Evolutionary conservation across 2,329 filamentous ascomycete species (phyloP).

Genomic region (Sclerotinia sclerotiorum): DNA sequence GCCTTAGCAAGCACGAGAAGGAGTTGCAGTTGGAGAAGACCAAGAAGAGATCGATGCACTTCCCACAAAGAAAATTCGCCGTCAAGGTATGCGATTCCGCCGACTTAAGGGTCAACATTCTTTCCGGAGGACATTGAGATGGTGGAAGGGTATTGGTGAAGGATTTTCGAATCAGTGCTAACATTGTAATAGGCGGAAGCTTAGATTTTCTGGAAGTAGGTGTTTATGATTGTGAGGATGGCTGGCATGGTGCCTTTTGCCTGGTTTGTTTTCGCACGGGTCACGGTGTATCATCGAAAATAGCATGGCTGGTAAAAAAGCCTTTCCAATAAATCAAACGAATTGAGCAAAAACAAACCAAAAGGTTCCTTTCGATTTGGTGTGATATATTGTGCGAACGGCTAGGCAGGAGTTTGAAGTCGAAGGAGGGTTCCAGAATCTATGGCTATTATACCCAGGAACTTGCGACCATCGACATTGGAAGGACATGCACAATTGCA

Average conservation of each 20-base stretch:
- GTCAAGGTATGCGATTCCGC: slow-evolving; percentile 67
- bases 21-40: slow-evolving; percentile 85
- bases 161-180: slow-evolving; percentile 23
- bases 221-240: slow-evolving; percentile 32
- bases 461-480: slow-evolving; percentile 5
- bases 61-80: slow-evolving; percentile 98
- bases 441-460: slow-evolving; percentile 4
- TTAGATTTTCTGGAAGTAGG: slow-evolving; percentile 34
- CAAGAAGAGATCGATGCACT: slow-evolving; percentile 94
- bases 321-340: slow-evolving; percentile 38
- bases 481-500: slow-evolving; percentile 1
- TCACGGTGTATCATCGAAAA: slow-evolving; percentile 40
- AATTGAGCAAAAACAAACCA: slow-evolving; percentile 34
- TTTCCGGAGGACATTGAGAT: background rate
- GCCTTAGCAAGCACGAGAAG: slow-evolving; percentile 89
- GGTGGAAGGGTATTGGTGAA: background rate
- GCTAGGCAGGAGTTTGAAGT: background rate
- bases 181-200: slow-evolving; percentile 37
- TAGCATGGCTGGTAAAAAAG: slow-evolving; percentile 40
- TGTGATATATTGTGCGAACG: slow-evolving; percentile 24
- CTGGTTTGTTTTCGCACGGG: slow-evolving; percentile 31
- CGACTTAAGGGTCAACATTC: background rate
- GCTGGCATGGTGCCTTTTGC: slow-evolving; percentile 30
- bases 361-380: slow-evolving; percentile 19
- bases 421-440: slow-evolving; percentile 8